phyloP scores from a whole-genome alignment of 371 early-diverging fungal species.

The Mucor sp. region DNA sequence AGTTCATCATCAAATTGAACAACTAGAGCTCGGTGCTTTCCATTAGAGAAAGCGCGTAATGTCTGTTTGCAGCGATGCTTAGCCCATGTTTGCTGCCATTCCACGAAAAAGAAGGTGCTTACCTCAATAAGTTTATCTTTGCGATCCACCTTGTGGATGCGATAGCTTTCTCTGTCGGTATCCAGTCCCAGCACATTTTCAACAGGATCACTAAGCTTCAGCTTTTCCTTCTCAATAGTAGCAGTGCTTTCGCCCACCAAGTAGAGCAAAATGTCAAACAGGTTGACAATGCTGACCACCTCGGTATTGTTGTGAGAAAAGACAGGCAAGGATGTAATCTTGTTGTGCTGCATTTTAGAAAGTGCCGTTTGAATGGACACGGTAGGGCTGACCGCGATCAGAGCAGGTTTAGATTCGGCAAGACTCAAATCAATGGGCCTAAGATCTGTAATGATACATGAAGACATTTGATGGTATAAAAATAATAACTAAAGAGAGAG shows the following conservation, averaged over 20 bases:
- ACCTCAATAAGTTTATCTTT: slow-evolving; percentile 46
- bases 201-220: slow-evolving; percentile 44
- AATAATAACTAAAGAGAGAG: background rate
- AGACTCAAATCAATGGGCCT: slow-evolving; percentile 39
- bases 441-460: slow-evolving; percentile 26
- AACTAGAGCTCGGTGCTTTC: slow-evolving; percentile 52
- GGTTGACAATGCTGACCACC: slow-evolving; percentile 58
- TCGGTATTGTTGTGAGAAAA: slow-evolving; percentile 56
- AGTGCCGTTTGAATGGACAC: slow-evolving; percentile 54
- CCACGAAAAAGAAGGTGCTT: background rate
- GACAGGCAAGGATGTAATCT: slow-evolving; percentile 60
- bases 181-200: slow-evolving; percentile 63
- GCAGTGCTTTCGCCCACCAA: slow-evolving; percentile 27
- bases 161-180: slow-evolving; percentile 58
- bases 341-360: slow-evolving; percentile 41
- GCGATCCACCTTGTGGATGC: slow-evolving; percentile 52
- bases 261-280: slow-evolving; percentile 58
- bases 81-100: background rate
- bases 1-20: slow-evolving; percentile 32
- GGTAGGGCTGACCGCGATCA: slow-evolving; percentile 55
- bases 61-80: slow-evolving; percentile 22
- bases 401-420: slow-evolving; percentile 34
- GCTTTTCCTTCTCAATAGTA: slow-evolving; percentile 41
- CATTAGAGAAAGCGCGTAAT: slow-evolving; percentile 47
- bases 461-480: background rate